Evolutionary conservation across 805 yeast species (phyloP), one percentile per base, ranked within the genome.

Genomic region (Danielozyma ontarioensis): DNA sequence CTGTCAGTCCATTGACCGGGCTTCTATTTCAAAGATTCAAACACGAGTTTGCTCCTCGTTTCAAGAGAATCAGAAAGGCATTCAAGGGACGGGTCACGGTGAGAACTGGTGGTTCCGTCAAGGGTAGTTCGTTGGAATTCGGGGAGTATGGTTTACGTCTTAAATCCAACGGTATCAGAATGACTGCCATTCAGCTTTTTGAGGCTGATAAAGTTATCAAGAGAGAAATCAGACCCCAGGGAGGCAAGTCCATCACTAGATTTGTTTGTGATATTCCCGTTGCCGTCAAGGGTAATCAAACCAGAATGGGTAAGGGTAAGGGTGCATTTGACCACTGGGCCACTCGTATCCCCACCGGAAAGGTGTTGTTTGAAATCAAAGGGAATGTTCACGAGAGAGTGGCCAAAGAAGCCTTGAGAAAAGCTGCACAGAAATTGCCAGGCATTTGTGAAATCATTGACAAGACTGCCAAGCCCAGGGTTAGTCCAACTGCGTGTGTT

Each of bases 261-360:
- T 69, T 89, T 36, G 77, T 80, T 32, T 83, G 96, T 15, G 82
- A 84, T 55, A 74, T 87, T 34, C 93, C 97, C 0, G 95, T 93
- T 10, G 88, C 96, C 62, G 78, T 85, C 41, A 93, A 93, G 67
- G 98, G 98, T 67, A 93, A 93, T 59, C 96, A 93, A 59, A 87
- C 96, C 8, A 93, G 98, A 80, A 93, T 93, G 98, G 98, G 98
- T 70, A 93, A 93, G 62, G 98, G 98, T 68, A 93, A 93, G 64
- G 98, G 98, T 63, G 82, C 89, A 0, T 90, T 93, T 55, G 96
- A 87, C 51, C 93, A 87, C 66, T 93, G 97, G 97, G 94, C 95
- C 50, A 84, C 80, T 22, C 78, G 98, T 51, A 93, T 93, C 11
- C 95, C 97, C 26, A 89, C 97, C 0, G 98, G 98, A 3, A 89